phyloP scores from a whole-genome alignment of 2,329 filamentous ascomycete genomes.

The Magnaporthiopsis rhizophila region DNA sequence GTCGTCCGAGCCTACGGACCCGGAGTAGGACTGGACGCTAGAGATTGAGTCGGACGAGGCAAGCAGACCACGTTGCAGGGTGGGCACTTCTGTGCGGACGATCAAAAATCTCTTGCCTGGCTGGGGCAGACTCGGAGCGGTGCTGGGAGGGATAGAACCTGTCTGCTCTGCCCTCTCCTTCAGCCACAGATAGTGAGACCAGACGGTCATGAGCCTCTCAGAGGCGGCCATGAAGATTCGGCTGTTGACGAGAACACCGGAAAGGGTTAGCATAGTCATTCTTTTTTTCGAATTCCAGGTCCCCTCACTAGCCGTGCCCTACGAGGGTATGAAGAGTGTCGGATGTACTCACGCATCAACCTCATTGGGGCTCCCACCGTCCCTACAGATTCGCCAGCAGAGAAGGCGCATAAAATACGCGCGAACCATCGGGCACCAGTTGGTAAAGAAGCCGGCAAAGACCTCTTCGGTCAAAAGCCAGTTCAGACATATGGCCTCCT shows the following conservation, averaged over 20 bases:
- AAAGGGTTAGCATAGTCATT: too few relatives aligned
- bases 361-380: conserved; percentile 56
- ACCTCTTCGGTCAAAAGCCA: conserved; percentile 68
- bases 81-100: conserved; percentile 64
- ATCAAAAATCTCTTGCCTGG: conserved; percentile 83
- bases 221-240: conserved; percentile 61
- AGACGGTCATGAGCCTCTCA: conserved; percentile 61
- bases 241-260: neutral
- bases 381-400: conserved; percentile 81
- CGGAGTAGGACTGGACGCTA: conserved; percentile 12
- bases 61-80: conserved; percentile 36
- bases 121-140: conserved; percentile 74
- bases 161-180: conserved; percentile 55
- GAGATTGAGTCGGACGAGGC: conserved; percentile 11
- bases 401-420: conserved; percentile 87
- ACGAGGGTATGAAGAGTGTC: neutral
- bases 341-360: conserved; percentile 54
- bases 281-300: too few relatives aligned
- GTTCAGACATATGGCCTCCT: conserved; percentile 60
- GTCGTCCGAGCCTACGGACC: conserved; percentile 13
- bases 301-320: neutral
- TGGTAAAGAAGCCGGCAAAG: conserved; percentile 78
- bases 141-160: conserved; percentile 55
- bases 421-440: conserved; percentile 94
- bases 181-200: conserved; percentile 73